phyloP scores from a whole-genome alignment of 768 basidiomycete genomes.

The Porpolomopsis calyptriformis region DNA sequence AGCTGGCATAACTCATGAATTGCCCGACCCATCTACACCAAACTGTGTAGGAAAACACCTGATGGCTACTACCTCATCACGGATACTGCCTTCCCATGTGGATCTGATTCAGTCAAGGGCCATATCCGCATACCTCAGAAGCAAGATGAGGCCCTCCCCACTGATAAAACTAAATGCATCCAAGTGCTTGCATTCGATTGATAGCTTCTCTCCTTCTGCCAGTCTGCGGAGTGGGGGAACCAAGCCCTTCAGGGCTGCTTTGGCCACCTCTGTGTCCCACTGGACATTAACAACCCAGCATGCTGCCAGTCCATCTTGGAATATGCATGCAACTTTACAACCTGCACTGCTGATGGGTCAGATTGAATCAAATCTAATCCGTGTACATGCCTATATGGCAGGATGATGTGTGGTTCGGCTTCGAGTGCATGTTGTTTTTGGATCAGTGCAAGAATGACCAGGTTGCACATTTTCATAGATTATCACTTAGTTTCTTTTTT shows the following conservation, averaged over 20 bases:
- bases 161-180: slow-evolving; percentile 12
- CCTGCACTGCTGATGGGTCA: slow-evolving; percentile 22
- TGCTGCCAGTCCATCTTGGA: slow-evolving; percentile 25
- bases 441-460: slow-evolving; percentile 23
- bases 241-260: slow-evolving; percentile 34
- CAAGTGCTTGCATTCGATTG: slow-evolving; percentile 21
- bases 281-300: slow-evolving; percentile 22
- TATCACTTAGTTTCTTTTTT: slow-evolving; percentile 1
- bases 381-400: slow-evolving; percentile 34
- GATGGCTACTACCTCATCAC: slow-evolving; percentile 27
- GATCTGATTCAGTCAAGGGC: slow-evolving; percentile 9
- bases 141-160: slow-evolving; percentile 15
- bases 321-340: slow-evolving; percentile 26
- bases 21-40: slow-evolving; percentile 30
- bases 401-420: slow-evolving; percentile 25
- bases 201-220: slow-evolving; percentile 33
- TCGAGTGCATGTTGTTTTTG: slow-evolving; percentile 29
- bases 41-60: slow-evolving; percentile 17
- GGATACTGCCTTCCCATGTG: slow-evolving; percentile 31
- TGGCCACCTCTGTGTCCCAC: slow-evolving; percentile 31
- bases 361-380: slow-evolving; percentile 30
- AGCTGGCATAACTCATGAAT: slow-evolving; percentile 34
- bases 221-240: slow-evolving; percentile 47
- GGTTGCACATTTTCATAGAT: slow-evolving; percentile 23
- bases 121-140: slow-evolving; percentile 31